Percentiles rank a stretch among this genome's conserved stretches.
phyloP scores from a whole-genome alignment of 345 rosid species.

The Linum lewisii region DNA sequence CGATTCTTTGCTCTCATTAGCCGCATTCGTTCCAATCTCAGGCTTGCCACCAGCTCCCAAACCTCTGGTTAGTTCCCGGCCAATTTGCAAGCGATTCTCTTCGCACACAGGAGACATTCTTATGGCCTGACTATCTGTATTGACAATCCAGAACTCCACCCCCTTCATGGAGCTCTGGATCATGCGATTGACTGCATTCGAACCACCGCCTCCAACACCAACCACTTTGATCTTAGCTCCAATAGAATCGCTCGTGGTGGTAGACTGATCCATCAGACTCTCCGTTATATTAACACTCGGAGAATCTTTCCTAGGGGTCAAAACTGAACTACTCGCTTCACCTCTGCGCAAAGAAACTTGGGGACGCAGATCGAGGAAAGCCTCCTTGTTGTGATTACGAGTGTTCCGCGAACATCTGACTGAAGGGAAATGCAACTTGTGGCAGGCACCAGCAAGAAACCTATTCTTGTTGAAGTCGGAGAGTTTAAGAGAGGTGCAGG shows the following conservation, averaged over 20 bases:
- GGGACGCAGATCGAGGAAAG: slow-evolving; percentile 72
- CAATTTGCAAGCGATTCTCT: slow-evolving; percentile 76
- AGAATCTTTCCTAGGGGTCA: slow-evolving; percentile 43
- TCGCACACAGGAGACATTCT: slow-evolving; percentile 79
- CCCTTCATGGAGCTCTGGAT: slow-evolving; percentile 89
- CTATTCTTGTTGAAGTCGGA: slow-evolving; percentile 34
- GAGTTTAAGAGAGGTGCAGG: slow-evolving; percentile 25
- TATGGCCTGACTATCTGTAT: slow-evolving; percentile 88
- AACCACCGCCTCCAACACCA: slow-evolving; percentile 97
- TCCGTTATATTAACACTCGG: slow-evolving; percentile 38
- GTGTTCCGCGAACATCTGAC: slow-evolving; percentile 38
- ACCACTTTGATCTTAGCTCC: slow-evolving; percentile 93
- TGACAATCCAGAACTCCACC: slow-evolving; percentile 93
- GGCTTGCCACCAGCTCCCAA: slow-evolving; percentile 99
- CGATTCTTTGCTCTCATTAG: slow-evolving; percentile 77
- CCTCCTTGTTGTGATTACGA: slow-evolving; percentile 48
- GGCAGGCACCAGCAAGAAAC: slow-evolving; percentile 23
- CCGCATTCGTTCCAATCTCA: slow-evolving; percentile 97
- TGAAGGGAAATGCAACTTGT: slow-evolving; percentile 26
- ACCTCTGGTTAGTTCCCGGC: slow-evolving; percentile 92
- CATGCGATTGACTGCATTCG: slow-evolving; percentile 97
- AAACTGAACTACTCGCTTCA: slow-evolving; percentile 34
- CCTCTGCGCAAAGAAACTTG: slow-evolving; percentile 81
- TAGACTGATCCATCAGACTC: slow-evolving; percentile 35
- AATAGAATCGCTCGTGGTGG: slow-evolving; percentile 36